These are phyloP conservation scores for Leucocoprinus birnbaumii DNA, from an alignment of 768 basidiomycete species.

Conservation along the genomic window DNA sequence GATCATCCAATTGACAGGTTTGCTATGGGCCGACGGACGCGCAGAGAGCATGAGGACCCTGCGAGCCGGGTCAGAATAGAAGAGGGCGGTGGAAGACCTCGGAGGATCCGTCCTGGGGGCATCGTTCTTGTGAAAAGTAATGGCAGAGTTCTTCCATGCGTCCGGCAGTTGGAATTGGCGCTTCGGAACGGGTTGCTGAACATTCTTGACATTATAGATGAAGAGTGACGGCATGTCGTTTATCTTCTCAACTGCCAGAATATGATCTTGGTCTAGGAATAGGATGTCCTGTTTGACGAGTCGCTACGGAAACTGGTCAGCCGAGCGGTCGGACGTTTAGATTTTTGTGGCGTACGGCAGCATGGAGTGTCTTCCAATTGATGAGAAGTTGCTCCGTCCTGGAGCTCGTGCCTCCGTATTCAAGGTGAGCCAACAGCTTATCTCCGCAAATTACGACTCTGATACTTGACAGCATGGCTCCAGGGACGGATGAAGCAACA, in stretches of 20 bases:
- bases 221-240: constrained; percentile 35
- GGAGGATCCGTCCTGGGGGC: constrained; percentile 33
- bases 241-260: constrained; percentile 39
- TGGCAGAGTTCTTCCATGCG: constrained; percentile 42
- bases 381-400: constrained; percentile 43
- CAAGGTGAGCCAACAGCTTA: constrained; percentile 40
- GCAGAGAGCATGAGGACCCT: constrained; percentile 49
- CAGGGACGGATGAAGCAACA: constrained; percentile 18
- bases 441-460: constrained; percentile 38
- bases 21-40: constrained; percentile 32
- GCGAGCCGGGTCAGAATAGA: constrained; percentile 51
- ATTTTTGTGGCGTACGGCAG: constrained; percentile 30
- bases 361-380: constrained; percentile 47
- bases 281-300: constrained; percentile 45
- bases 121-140: constrained; percentile 48
- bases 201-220: constrained; percentile 44
- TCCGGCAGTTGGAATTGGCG: constrained; percentile 58
- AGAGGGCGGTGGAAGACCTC: constrained; percentile 41
- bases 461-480: constrained; percentile 32
- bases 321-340: neutral
- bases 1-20: constrained; percentile 45
- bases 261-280: constrained; percentile 40
- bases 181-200: constrained; percentile 36
- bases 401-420: constrained; percentile 31
- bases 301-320: constrained; percentile 34